Evolutionary conservation across 306 rosid genomes (phyloP).

Genomic region (Astragalus glycyphyllos): DNA sequence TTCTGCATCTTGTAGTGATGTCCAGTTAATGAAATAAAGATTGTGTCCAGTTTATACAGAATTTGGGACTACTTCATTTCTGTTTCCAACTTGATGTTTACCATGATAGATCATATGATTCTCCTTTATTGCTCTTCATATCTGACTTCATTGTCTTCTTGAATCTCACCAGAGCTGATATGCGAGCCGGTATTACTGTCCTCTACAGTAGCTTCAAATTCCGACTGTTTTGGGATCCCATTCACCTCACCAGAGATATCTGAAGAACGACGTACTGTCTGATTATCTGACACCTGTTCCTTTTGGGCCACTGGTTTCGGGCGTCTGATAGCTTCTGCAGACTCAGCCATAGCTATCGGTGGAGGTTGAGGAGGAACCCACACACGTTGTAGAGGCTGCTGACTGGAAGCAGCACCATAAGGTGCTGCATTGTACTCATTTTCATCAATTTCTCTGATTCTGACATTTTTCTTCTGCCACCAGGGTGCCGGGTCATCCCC

Average conservation of each 20-base stretch:
- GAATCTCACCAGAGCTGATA: slow-evolving; percentile 59
- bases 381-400: slow-evolving; percentile 57
- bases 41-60: slow-evolving; percentile 17
- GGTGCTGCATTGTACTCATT: slow-evolving; percentile 58
- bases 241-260: slow-evolving; percentile 60
- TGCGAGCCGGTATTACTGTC: slow-evolving; percentile 27
- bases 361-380: slow-evolving; percentile 99
- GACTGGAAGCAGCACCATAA: slow-evolving; percentile 50
- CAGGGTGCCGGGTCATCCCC: slow-evolving; percentile 64
- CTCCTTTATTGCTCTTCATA: slow-evolving; percentile 45
- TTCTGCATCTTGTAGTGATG: slow-evolving; percentile 28
- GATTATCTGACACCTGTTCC: slow-evolving; percentile 62
- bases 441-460: slow-evolving; percentile 70
- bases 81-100: slow-evolving; percentile 27
- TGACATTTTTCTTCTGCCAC: slow-evolving; percentile 78
- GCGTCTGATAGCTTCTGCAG: slow-evolving; percentile 93
- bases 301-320: slow-evolving; percentile 67
- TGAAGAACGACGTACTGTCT: slow-evolving; percentile 47
- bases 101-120: slow-evolving; percentile 16
- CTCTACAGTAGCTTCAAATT: slow-evolving; percentile 63
- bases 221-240: slow-evolving; percentile 55
- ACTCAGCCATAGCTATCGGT: slow-evolving; percentile 78
- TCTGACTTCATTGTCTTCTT: slow-evolving; percentile 49
- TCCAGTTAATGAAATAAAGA: slow-evolving; percentile 35
- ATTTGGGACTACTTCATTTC: slow-evolving; percentile 20